Percentiles rank a stretch among this genome's conserved stretches.
These are phyloP conservation scores for Euphorbia lathyris DNA, from an alignment of 345 rosid genomes.

Conservation along the genomic window DNA sequence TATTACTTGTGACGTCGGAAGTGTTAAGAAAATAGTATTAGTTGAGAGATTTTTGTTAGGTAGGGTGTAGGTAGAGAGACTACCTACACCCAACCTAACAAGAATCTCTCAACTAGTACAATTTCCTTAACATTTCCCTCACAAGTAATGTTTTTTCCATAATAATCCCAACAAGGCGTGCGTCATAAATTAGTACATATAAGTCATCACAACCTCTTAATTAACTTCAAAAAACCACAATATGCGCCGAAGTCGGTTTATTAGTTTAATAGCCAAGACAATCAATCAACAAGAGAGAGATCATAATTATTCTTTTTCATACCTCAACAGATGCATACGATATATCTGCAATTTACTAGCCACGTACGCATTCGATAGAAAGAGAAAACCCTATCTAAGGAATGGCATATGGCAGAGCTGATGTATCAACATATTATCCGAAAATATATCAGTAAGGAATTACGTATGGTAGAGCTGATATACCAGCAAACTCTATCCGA, in stretches of 20 bases:
- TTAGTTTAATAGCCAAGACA: slow-evolving; percentile 9
- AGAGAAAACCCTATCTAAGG: background rate
- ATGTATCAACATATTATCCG: background rate
- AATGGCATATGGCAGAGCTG: slow-evolving; percentile 10
- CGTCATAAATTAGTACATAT: slow-evolving; percentile 3
- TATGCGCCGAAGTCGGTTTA: slow-evolving; percentile 8
- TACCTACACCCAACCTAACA: background rate
- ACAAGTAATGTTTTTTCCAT: slow-evolving; percentile 3
- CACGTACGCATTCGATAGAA: slow-evolving; percentile 2
- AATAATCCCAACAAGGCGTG: background rate
- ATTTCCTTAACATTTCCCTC: slow-evolving; percentile 1
- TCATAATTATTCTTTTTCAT: background rate
- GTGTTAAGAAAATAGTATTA: too few relatives aligned
- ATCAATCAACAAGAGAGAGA: slow-evolving; percentile 4
- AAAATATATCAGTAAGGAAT: slow-evolving; percentile 52
- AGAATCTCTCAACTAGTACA: slow-evolving; percentile 5
- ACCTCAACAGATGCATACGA: background rate
- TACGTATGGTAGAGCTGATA: slow-evolving; percentile 69
- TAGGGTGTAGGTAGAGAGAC: too few relatives aligned
- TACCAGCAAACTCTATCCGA: slow-evolving; percentile 58
- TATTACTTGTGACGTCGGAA: too few relatives aligned
- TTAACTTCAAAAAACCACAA: background rate
- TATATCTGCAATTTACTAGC: too few relatives aligned
- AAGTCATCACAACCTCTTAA: background rate
- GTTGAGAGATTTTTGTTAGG: too few relatives aligned